Evolutionary conservation across 257 asterid genomes (phyloP), one percentile per base, ranked within the genome.

Genomic region (Rubia yunnanensis): DNA sequence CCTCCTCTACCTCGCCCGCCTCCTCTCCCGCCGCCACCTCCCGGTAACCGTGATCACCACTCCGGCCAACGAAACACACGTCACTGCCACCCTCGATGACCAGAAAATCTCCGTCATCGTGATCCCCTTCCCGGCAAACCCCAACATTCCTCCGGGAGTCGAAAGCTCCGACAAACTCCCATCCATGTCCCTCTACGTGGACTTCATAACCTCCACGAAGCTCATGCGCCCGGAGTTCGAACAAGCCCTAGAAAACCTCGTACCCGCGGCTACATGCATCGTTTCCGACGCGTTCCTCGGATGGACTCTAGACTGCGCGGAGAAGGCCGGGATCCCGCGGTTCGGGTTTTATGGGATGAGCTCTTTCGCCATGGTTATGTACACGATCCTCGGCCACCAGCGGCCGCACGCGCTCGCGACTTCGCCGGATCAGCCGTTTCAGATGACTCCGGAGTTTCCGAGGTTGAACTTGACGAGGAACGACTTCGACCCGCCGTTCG

Each of bases 1-100:
- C 14, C 84, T 88, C 80, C 88, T 88, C 80, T 66, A 79, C 83
- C 87, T 84, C 66, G 74, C 85, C 76, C 80, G 86, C 58, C 85
- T 88, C 74, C 87, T 90, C 66, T 84, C 68, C 38, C 81, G 50
- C 44, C 84, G 81, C 18, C 72, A 81, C 22, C 50, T 82, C 65
- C 36, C 77, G 39, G 83, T 87, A 55, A 87, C 97, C 18, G 46
- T 90, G 57, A 17, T 84, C 92, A 78, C 97, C 73, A 90, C 97
- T 67, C 61, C 86, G 46, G 77, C 61, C 1, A 87, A 87, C 86
- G 69, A 83, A 53, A 79, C 80, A 0, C 18, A 73, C 48, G 72
- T 90, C 69, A 79, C 63, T 0, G 59, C 81, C 8, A 41, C 30
- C 36, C 86, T 85, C 63, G 17, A n/a, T 7, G 87, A 73, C 59